Percentiles rank a stretch among this genome's conserved stretches.
These are phyloP conservation scores for Phylloboletellus chloephorus DNA, from an alignment of 1,284 basidiomycete genomes.

Conservation along the genomic window DNA sequence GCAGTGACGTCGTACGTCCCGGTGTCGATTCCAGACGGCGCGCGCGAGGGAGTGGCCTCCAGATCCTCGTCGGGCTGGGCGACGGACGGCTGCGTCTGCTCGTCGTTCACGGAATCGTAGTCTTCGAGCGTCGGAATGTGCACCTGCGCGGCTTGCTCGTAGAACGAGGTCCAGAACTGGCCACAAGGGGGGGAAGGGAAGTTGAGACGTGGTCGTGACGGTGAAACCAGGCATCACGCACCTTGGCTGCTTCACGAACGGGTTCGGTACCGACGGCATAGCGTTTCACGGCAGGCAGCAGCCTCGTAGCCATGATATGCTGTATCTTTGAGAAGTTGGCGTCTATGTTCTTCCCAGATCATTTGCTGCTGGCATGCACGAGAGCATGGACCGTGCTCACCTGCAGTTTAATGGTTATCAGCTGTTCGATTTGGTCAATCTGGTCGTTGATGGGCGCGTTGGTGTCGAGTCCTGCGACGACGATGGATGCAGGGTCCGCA, in stretches of 20 bases:
- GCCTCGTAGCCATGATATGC: constrained; percentile 73
- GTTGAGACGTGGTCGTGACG: neutral
- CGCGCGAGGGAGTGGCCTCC: constrained; percentile 20
- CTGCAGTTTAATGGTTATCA: constrained; percentile 86
- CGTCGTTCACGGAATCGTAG: constrained; percentile 49
- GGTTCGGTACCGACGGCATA: constrained; percentile 85
- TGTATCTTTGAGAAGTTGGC: constrained; percentile 91
- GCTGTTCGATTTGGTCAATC: constrained; percentile 92
- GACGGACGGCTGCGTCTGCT: constrained; percentile 35
- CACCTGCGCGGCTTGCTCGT: constrained; percentile 85
- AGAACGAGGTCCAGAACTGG: constrained; percentile 95
- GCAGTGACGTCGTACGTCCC: constrained; percentile 40
- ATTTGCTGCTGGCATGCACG: constrained; percentile 8
- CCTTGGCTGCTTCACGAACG: constrained; percentile 83
- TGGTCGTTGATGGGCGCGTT: constrained; percentile 73
- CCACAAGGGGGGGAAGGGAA: neutral
- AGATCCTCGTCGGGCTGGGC: constrained; percentile 7
- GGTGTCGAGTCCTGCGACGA: constrained; percentile 72
- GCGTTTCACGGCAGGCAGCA: constrained; percentile 84
- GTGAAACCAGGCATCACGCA: constrained; percentile 32
- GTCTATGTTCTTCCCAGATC: constrained; percentile 72
- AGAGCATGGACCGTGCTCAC: constrained; percentile 32
- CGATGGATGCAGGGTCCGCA: constrained; percentile 55
- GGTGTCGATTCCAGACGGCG: constrained; percentile 15
- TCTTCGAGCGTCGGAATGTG: constrained; percentile 71